Conservation (phyloP, 305 asterid genomes). For the Fraxinus greggii region DNA sequence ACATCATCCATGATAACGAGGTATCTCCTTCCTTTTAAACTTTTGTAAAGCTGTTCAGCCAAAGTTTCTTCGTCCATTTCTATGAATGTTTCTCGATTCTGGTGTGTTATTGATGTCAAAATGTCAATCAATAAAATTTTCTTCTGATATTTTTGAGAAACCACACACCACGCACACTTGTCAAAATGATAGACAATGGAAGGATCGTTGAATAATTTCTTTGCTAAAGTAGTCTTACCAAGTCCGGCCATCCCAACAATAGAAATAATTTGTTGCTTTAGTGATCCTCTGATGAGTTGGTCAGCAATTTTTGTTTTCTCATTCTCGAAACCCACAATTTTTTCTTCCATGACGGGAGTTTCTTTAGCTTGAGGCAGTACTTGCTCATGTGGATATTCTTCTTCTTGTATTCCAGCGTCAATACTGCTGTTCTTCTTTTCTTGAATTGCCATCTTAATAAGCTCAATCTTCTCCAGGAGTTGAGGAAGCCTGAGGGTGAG, state of each 20-base stretch:
- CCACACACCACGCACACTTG: constrained; percentile 1
- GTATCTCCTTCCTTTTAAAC: constrained; percentile 1
- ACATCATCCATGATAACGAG: constrained; percentile 19
- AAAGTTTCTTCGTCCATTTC: background rate
- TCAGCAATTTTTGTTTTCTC: background rate
- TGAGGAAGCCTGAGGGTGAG: background rate
- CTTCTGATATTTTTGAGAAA: background rate
- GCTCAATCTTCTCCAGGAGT: background rate
- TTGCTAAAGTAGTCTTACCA: constrained; percentile 15
- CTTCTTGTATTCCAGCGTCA: background rate
- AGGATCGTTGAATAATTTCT: background rate
- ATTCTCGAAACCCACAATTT: background rate
- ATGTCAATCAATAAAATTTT: background rate
- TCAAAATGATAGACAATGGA: background rate
- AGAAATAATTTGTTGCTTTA: background rate
- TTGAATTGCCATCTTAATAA: background rate
- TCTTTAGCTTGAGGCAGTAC: background rate
- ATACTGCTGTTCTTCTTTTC: background rate
- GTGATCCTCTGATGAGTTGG: background rate
- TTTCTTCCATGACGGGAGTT: background rate
- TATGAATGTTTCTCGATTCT: background rate
- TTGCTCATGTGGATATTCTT: background rate
- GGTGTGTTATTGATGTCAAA: background rate
- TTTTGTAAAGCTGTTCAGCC: background rate
- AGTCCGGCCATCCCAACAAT: constrained; percentile 23